These are phyloP conservation scores for Ophiostoma ulmi DNA, from an alignment of 2,329 filamentous ascomycete genomes.

Conservation along the genomic window DNA sequence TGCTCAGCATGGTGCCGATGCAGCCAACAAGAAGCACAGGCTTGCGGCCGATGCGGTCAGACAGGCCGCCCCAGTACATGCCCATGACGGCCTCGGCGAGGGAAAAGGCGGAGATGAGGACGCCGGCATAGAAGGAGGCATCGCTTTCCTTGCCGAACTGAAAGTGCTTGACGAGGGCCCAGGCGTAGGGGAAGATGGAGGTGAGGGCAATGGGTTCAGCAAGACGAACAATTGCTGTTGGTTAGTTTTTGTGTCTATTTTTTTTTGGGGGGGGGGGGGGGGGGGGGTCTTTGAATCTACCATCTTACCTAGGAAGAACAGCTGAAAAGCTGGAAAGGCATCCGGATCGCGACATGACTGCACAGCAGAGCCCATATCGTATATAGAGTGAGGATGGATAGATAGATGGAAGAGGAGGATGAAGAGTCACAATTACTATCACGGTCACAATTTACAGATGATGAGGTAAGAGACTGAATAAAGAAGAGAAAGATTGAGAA, in stretches of 20 bases:
- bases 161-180: constrained; percentile 74
- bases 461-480: background rate
- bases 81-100: constrained; percentile 77
- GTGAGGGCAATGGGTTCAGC: constrained; percentile 90
- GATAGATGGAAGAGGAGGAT: background rate
- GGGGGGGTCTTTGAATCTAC: too few relatives aligned
- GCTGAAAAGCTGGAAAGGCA: constrained; percentile 74
- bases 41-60: constrained; percentile 77
- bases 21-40: constrained; percentile 79
- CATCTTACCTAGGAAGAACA: constrained; percentile 73
- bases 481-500: background rate
- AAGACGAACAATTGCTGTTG: constrained; percentile 78
- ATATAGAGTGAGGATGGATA: background rate
- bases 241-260: background rate
- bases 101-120: constrained; percentile 81
- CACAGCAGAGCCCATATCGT: constrained; percentile 50
- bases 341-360: constrained; percentile 57
- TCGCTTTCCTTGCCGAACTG: constrained; percentile 64
- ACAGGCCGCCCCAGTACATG: constrained; percentile 82
- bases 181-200: constrained; percentile 89
- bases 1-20: constrained; percentile 72
- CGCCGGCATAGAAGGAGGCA: constrained; percentile 81
- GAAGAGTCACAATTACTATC: background rate
- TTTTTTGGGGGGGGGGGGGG: too few relatives aligned
- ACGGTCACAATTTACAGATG: too few relatives aligned